Conservation (phyloP, 495 filamentous ascomycete species). For the Cetradonia linearis region DNA sequence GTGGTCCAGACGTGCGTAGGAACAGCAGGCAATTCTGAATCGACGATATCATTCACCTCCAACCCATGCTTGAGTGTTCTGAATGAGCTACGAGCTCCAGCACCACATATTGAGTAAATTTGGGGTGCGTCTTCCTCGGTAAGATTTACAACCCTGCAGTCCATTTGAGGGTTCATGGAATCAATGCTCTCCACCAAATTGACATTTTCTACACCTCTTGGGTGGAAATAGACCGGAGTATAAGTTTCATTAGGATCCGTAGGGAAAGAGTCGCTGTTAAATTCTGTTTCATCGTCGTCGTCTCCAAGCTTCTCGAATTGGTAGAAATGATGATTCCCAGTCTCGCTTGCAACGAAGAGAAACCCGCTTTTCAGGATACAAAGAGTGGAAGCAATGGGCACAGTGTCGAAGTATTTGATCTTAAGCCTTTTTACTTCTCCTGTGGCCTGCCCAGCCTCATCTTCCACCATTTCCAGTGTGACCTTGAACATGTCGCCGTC, state of each 20-base stretch:
- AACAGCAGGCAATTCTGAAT: constrained; percentile 75
- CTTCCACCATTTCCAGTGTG: constrained; percentile 80
- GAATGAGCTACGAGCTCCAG: constrained; percentile 79
- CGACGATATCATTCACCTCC: constrained; percentile 86
- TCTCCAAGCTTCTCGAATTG: constrained; percentile 98
- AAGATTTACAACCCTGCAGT: constrained; percentile 81
- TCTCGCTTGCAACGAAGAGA: constrained; percentile 84
- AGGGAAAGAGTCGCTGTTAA: constrained; percentile 71
- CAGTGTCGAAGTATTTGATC: constrained; percentile 97
- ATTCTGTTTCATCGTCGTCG: constrained; percentile 80
- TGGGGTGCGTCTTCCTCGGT: constrained; percentile 90
- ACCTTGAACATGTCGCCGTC: constrained; percentile 98
- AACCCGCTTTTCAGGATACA: constrained; percentile 94
- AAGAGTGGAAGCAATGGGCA: constrained; percentile 74
- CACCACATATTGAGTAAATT: constrained; percentile 85
- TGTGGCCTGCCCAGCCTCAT: constrained; percentile 64
- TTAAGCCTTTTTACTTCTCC: constrained; percentile 72
- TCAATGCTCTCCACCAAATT: constrained; percentile 77
- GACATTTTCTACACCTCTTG: constrained; percentile 68
- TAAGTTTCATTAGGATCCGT: constrained; percentile 59
- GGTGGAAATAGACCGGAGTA: constrained; percentile 72
- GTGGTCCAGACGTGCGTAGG: constrained; percentile 93
- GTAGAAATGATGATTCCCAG: constrained; percentile 89
- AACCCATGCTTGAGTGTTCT: constrained; percentile 85
- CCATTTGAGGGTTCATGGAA: constrained; percentile 81